phyloP scores from a whole-genome alignment of 2,329 filamentous ascomycete genomes.

The Orbilia javanica region DNA sequence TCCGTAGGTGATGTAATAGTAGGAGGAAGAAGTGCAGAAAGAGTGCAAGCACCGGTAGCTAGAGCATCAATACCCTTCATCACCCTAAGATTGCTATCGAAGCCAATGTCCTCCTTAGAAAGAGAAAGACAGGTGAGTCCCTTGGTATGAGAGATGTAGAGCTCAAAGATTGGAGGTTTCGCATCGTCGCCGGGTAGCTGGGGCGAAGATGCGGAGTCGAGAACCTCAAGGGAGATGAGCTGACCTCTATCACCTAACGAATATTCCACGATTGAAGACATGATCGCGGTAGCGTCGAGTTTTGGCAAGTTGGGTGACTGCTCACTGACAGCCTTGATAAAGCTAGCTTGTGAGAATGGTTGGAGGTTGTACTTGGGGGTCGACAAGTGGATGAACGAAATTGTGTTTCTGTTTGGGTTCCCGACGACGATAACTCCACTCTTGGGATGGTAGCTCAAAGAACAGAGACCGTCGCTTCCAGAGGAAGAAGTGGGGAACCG shows the following conservation, averaged over 20 bases:
- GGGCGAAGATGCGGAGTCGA: conserved; percentile 75
- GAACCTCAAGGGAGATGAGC: conserved; percentile 89
- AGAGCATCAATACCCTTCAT: conserved; percentile 82
- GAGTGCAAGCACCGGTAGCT: conserved; percentile 78
- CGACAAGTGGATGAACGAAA: conserved; percentile 96
- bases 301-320: conserved; percentile 80
- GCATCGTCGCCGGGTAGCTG: conserved; percentile 64
- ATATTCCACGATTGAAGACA: conserved; percentile 96
- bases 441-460: conserved; percentile 90
- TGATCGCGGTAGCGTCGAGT: conserved; percentile 94
- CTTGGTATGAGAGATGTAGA: conserved; percentile 97
- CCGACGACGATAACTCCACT: conserved; percentile 95
- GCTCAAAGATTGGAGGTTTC: conserved; percentile 79
- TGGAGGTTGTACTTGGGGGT: conserved; percentile 89
- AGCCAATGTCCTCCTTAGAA: conserved; percentile 89
- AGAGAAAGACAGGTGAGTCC: conserved; percentile 91
- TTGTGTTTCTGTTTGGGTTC: conserved; percentile 94
- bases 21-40: conserved; percentile 75
- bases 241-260: conserved; percentile 88
- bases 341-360: conserved; percentile 86
- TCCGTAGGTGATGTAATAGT: conserved; percentile 67
- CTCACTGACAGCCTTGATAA: conserved; percentile 80
- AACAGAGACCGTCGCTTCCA: conserved; percentile 91
- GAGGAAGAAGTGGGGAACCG: conserved; percentile 96
- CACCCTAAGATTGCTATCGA: conserved; percentile 90